Conservation (phyloP, 1,139 yeast species). For the Sugiyamaella sp. region DNA sequence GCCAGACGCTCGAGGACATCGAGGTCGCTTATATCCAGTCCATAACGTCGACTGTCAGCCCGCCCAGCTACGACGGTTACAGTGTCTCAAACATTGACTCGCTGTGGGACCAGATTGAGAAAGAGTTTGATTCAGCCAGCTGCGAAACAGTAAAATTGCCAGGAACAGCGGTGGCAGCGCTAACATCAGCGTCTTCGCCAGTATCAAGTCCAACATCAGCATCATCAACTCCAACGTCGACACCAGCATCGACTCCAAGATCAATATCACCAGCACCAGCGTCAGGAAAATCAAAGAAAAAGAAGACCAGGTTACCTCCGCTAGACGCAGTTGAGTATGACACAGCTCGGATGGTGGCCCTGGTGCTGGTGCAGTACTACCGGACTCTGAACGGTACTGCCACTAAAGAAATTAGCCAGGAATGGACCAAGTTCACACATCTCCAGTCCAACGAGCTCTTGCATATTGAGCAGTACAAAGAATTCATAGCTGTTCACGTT, state of each 20-base stretch:
- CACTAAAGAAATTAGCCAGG: neutral
- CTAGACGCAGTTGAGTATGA: conserved; percentile 48
- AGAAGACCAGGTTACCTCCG: conserved; percentile 30
- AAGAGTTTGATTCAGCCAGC: neutral
- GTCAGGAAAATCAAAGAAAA: neutral
- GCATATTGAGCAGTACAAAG: conserved; percentile 55
- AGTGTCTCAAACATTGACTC: neutral
- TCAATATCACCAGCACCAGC: neutral
- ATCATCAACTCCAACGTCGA: neutral
- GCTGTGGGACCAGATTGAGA: conserved; percentile 16
- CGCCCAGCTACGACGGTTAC: neutral
- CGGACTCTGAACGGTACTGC: conserved; percentile 14
- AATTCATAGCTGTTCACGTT: conserved; percentile 54
- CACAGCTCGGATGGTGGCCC: conserved; percentile 45
- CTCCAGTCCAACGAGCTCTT: conserved; percentile 61
- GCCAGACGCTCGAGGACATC: conserved; percentile 39
- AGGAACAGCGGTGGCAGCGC: neutral
- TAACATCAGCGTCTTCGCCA: neutral
- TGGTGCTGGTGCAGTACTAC: conserved; percentile 32
- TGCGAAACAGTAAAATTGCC: neutral
- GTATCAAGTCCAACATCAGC: conserved; percentile 31
- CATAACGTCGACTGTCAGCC: neutral
- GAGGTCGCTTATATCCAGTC: conserved; percentile 30
- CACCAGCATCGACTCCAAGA: neutral
- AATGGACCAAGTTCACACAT: conserved; percentile 43